Base-by-base conservation (phyloP, 495 filamentous ascomycete genomes). In the Pseudevernia furfuracea region DNA sequence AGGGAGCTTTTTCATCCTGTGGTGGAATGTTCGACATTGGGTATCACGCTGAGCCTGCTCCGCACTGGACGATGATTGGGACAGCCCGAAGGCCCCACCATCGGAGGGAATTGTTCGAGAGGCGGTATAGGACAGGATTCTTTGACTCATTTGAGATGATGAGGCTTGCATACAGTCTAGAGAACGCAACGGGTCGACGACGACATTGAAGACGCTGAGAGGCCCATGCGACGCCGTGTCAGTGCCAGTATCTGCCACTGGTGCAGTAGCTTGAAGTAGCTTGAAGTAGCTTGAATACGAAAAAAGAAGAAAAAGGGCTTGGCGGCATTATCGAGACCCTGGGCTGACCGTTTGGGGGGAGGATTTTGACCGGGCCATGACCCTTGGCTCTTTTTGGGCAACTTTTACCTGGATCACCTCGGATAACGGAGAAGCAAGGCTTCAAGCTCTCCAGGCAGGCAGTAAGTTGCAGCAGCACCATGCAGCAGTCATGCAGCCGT, bases 21-120 rank as follows among this genome's bases (percentile, higher is more conserved):
- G 67, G 74, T 70, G 73, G 73, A 69, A 64, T 71, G 74, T 65
- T 73, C 71, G 65, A 74, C 74, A 72, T 78, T 75, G 64, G 80
- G 77, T 77, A 80, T 83, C 30, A 55, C 3, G 48, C 23, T 49
- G 44, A 48, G 58, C 57, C 41, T 37, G 32, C 41, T 30, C 30
- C 28, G 56, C 23, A 25, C n/a, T 53, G 8, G 34, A 52, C 11
- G 25, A 23, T 19, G 25, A 39, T 12, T 53, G 56, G 38, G 59
- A 59, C 25, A 41, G 58, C 44, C 30, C 44, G 39, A 61, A 56
- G 37, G 46, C 44, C 36, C 53, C 46, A 49, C 66, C 60, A 36
- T 63, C 25, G 53, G 36, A 25, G 60, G 41, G n/a, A 36, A 28
- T 9, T 4, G 43, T 64, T 37, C 59, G 62, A 34, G 52, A 55